Conservation (phyloP, 2,329 filamentous ascomycete species). For the Sporothrix pseudoabietina region DNA sequence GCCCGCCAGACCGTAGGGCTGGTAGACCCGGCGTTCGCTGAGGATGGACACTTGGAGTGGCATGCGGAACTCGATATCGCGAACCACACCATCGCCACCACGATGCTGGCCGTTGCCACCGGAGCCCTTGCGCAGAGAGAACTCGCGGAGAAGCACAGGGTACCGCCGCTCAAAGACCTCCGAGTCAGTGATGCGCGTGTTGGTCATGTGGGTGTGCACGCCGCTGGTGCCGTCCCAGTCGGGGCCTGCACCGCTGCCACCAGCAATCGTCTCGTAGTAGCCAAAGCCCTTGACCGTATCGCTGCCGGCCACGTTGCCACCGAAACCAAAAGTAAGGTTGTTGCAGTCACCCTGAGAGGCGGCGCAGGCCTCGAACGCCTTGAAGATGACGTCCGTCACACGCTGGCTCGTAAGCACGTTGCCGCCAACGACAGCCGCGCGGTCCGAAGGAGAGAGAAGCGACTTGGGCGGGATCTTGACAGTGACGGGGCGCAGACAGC, state of each 20-base stretch:
- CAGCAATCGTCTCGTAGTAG: constrained; percentile 84
- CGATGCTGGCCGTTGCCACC: constrained; percentile 66
- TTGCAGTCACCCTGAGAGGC: constrained; percentile 81
- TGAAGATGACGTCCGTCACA: constrained; percentile 80
- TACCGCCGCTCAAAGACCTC: constrained; percentile 79
- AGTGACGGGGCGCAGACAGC: constrained; percentile 75
- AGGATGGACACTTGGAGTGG: constrained; percentile 78
- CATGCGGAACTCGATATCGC: constrained; percentile 80
- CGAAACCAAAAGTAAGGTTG: constrained; percentile 82
- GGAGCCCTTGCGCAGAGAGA: constrained; percentile 63
- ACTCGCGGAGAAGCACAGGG: constrained; percentile 71
- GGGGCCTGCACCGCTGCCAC: constrained; percentile 72
- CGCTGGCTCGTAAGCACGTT: constrained; percentile 81
- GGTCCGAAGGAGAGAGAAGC: constrained; percentile 73
- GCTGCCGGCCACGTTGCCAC: constrained; percentile 62
- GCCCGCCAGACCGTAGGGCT: constrained; percentile 80
- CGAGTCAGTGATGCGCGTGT: constrained; percentile 78
- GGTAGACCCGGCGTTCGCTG: constrained; percentile 73
- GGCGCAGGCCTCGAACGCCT: constrained; percentile 76
- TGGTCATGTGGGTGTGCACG: constrained; percentile 86
- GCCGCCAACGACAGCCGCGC: constrained; percentile 79
- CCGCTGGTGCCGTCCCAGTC: constrained; percentile 73
- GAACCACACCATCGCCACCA: constrained; percentile 75
- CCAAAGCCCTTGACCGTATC: constrained; percentile 73
- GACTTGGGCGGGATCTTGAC: constrained; percentile 72